Evolutionary conservation across 2,329 filamentous ascomycete species (phyloP), one percentile per base, ranked within the genome.

Genomic region (Colletotrichum sp.): DNA sequence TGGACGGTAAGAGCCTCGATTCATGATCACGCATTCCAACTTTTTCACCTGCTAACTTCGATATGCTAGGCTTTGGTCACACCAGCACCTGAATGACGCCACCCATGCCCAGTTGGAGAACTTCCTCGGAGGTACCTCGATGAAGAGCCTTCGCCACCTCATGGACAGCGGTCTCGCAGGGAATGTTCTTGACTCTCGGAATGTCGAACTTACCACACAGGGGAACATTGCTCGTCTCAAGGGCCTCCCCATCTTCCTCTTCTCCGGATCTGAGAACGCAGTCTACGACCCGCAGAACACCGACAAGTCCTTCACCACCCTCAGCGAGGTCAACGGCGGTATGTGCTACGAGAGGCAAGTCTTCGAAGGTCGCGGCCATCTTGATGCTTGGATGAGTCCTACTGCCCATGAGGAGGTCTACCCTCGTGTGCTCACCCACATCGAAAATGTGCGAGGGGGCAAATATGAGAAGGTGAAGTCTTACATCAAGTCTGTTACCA

Each of bases 31-130:
- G 6, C 19, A 34, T 6, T 7, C 11, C 6, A 3, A n/a, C 16
- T 6, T 8, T 34, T 15, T 1, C n/a, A 22, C 11, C 8, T 60
- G 30, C 55, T 68, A 27, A 64, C n/a, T 12, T 19, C n/a, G 12
- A 32, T 3, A 2, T 3, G 9, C 5, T 19, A 77, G 74, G 12
- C 74, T 77, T 82, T 94, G 91, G 91, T 91, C 88, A 78, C 92
- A 94, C 82, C 81, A 79, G 5, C 93, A 93, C 80, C 87, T 94
- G 27, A 93, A 93, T 82, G 90, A 91, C 82, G 91, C 89, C 5
- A 94, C 92, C 2, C 92, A 94, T 82, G 84, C 87, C 1, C 89
- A 92, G 80, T 88, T 93, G 61, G 88, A 91, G 80, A 87, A 88
- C 36, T 91, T 93, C 82, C 89, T 94, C 72, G 90, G 90, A 77